These are phyloP conservation scores for Leavenworthia alabamica DNA, from an alignment of 345 rosid species.

Conservation along the genomic window DNA sequence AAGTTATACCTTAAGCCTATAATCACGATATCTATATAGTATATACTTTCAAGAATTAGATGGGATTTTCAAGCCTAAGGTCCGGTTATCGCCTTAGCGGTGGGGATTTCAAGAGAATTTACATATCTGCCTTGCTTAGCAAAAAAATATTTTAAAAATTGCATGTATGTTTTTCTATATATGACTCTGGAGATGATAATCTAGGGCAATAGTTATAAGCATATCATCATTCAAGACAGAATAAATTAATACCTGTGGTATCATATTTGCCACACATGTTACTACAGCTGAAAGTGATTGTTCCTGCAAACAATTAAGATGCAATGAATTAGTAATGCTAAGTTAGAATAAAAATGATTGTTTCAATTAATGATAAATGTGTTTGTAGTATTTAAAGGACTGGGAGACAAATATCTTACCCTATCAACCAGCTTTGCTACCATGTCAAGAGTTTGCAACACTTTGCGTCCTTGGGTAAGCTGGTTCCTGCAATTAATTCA, in stretches of 20 bases:
- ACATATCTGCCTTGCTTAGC: constrained; percentile 4
- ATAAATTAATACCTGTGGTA: constrained; percentile 62
- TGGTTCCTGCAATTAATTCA: constrained; percentile 49
- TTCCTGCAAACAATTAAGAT: constrained; percentile 44
- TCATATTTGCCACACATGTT: constrained; percentile 77
- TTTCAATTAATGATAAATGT: not conserved
- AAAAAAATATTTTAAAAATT: not conserved
- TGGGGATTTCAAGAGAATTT: not conserved
- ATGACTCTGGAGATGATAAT: not conserved
- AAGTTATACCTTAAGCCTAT: not conserved
- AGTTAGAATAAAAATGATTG: not conserved
- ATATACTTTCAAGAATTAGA: not conserved
- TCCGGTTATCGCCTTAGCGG: not conserved
- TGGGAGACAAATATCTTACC: constrained; percentile 37
- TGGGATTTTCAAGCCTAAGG: not conserved
- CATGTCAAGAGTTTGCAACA: constrained; percentile 68
- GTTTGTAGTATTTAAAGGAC: not conserved
- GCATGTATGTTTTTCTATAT: not conserved
- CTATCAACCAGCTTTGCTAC: constrained; percentile 68
- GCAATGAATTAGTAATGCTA: not conserved
- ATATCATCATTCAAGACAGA: not conserved
- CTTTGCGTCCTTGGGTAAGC: constrained; percentile 86
- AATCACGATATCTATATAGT: not conserved
- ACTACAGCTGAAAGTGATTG: constrained; percentile 84
- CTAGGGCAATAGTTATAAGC: constrained; percentile 7